Evolutionary conservation across 148 eudicot species (phyloP), one percentile per base, ranked within the genome.

Genomic region (Rhododendron ovatum): DNA sequence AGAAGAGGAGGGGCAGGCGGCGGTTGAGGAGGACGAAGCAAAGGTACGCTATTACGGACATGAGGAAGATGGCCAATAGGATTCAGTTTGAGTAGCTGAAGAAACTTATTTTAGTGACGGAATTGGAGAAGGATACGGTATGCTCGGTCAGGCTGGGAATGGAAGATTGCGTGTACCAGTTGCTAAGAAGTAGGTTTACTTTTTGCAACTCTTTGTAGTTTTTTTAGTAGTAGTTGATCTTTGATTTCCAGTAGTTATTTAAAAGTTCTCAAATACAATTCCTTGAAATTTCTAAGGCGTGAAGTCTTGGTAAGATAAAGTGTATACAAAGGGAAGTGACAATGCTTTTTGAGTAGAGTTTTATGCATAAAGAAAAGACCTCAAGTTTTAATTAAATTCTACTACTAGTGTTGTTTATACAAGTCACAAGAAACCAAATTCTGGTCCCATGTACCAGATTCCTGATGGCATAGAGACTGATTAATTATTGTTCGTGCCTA

Each of bases 131-230:
- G 98, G 99, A 78, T 96, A 96, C 88, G 98, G 98, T 35, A 96
- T 96, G 99, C 98, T 96, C 77, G 99, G 98, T 84, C 98, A 96
- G 87, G 98, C 99, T 81, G 35, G 98, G 84, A 96, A 92, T 86
- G 99, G 99, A 78, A 95, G 93, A 88, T 84, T 96, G 82, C 96
- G 98, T 71, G 95, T 96, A 85, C 90, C 99, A 83, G 93, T 91
- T n/a, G 94, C 96, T 80, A 95, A 96, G 87, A 96, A 94, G 99
- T 96, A 90, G 86, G 95, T 86, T 83, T 80, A 7, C 35, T 78
- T 67, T 71, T 51, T 45, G 41, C 6, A 39, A 39, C 41, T 39
- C 41, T 39, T 39, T 39, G 41, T 39, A 37, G 39, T 26, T 39
- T 39, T 39, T 39, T 39, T 39, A 39, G 43, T 26, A 67, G 11